Evolutionary conservation across 495 filamentous ascomycete genomes (phyloP).

Genomic region (Cairneyella variabilis): DNA sequence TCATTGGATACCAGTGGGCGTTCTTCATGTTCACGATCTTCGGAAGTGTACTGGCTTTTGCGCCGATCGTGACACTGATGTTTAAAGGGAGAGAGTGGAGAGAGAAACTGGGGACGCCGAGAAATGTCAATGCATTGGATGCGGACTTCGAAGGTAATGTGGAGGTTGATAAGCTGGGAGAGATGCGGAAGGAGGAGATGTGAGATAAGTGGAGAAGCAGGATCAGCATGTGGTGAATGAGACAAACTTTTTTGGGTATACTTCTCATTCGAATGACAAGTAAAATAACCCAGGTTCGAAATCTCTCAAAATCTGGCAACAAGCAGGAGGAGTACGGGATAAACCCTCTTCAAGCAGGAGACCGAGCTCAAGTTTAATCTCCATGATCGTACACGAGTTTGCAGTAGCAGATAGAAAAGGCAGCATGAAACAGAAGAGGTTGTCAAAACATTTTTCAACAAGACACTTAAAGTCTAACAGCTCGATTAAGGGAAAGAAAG

Average conservation of each 20-base stretch:
- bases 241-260: too few relatives aligned
- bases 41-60: conserved; percentile 18
- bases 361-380: too few relatives aligned
- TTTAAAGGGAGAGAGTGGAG: conserved; percentile 17
- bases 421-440: too few relatives aligned
- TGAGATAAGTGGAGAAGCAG: too few relatives aligned
- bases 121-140: conserved; percentile 2
- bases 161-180: background rate
- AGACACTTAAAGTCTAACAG: background rate
- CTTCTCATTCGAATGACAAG: too few relatives aligned
- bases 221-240: too few relatives aligned
- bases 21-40: conserved; percentile 9
- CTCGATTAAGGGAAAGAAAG: background rate
- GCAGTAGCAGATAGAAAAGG: too few relatives aligned
- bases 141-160: background rate
- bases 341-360: too few relatives aligned
- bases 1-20: conserved; percentile 12
- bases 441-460: background rate
- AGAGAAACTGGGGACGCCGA: conserved; percentile 16
- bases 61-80: conserved; percentile 11
- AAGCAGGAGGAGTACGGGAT: too few relatives aligned
- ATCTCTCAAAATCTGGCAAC: too few relatives aligned
- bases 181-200: background rate
- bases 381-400: too few relatives aligned
- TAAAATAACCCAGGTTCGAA: too few relatives aligned